A percentile compares a stretch with the other conserved stretches of the same genome.
phyloP scores from a whole-genome alignment of 148 eudicot genomes.

The Arctostaphylos glauca region DNA sequence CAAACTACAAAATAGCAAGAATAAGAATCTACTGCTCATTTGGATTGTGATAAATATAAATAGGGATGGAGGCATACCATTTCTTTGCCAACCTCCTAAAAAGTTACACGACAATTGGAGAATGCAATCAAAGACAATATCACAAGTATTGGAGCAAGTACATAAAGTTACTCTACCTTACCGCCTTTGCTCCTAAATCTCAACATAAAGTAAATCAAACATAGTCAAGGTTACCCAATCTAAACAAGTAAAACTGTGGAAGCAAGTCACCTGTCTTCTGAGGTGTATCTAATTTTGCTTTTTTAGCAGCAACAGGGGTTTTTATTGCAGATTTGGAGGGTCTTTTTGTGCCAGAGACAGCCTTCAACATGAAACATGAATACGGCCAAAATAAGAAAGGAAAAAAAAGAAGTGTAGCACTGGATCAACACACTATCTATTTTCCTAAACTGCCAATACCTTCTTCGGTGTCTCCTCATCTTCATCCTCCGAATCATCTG shows the following conservation, averaged over 20 bases:
- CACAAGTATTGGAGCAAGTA: background rate
- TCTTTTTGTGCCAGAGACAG: slow-evolving; percentile 40
- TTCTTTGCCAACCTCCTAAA: background rate
- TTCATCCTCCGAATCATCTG: slow-evolving; percentile 35
- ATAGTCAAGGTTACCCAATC: background rate
- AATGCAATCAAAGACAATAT: background rate
- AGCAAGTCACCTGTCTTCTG: slow-evolving; percentile 49
- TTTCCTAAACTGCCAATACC: slow-evolving; percentile 13
- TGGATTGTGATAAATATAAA: background rate
- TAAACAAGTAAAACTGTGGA: background rate
- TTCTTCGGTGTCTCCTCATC: slow-evolving; percentile 29
- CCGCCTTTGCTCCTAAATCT: background rate
- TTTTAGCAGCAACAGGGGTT: slow-evolving; percentile 55
- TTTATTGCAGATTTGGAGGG: slow-evolving; percentile 33
- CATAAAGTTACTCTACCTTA: background rate
- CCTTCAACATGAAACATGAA: slow-evolving; percentile 22
- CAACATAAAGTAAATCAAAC: background rate
- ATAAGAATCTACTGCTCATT: background rate
- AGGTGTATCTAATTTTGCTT: slow-evolving; percentile 49
- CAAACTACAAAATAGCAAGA: background rate
- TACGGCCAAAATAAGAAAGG: background rate
- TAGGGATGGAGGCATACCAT: background rate
- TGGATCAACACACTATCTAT: background rate
- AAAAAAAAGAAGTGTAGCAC: background rate
- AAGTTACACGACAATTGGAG: background rate